These are phyloP conservation scores for Alloteropsis angusta DNA, from an alignment of 202 grass and related monocot genomes.

Conservation along the genomic window DNA sequence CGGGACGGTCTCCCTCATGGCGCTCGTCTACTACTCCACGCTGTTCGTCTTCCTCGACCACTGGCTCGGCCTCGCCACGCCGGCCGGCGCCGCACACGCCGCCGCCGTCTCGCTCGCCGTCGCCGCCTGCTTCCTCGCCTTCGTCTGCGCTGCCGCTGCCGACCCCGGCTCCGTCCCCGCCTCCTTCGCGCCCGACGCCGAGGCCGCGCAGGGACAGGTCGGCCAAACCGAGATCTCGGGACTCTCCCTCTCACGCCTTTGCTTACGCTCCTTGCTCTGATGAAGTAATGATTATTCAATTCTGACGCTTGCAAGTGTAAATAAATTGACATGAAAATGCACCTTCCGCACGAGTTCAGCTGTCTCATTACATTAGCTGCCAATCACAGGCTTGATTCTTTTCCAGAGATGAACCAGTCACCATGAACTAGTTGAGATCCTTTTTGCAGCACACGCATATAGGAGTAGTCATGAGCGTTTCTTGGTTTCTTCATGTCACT, in stretches of 20 bases:
- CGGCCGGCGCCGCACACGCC: constrained; percentile 44
- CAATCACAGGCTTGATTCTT: background rate
- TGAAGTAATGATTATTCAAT: background rate
- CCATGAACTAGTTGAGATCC: background rate
- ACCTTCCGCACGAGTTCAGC: background rate
- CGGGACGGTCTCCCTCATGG: constrained; percentile 30
- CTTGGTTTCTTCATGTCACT: background rate
- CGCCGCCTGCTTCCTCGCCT: constrained; percentile 63
- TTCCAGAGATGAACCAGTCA: background rate
- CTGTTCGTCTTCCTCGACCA: constrained; percentile 74
- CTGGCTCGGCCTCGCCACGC: constrained; percentile 55
- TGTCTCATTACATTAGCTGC: background rate
- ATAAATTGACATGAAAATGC: background rate
- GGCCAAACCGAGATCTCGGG: constrained; percentile 4
- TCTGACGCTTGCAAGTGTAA: background rate
- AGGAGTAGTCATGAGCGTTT: background rate
- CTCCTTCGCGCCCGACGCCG: constrained; percentile 47
- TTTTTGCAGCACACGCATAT: background rate
- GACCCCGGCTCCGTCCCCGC: constrained; percentile 62
- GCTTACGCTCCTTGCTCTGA: background rate
- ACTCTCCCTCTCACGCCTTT: background rate
- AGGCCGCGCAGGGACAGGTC: constrained; percentile 56
- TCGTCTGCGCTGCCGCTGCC: constrained; percentile 39
- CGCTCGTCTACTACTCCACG: constrained; percentile 57
- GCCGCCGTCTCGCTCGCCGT: constrained; percentile 50